These are phyloP conservation scores for Pisolithus marmoratus DNA, from an alignment of 768 basidiomycete species.

Conservation along the genomic window DNA sequence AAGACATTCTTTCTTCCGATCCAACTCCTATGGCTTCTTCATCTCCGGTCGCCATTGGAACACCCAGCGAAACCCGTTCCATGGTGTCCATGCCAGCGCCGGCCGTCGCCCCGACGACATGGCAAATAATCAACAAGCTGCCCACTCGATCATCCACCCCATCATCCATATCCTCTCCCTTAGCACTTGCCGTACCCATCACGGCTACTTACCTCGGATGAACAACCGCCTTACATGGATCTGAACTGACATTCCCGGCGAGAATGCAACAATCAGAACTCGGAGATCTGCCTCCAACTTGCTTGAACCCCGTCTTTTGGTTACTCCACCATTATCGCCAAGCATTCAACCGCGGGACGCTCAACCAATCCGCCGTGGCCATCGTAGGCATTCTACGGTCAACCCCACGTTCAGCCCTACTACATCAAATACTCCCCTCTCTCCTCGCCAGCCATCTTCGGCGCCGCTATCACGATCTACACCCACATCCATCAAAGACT, in stretches of 20 bases:
- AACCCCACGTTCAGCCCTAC: slow-evolving; percentile 59
- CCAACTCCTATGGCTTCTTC: slow-evolving; percentile 66
- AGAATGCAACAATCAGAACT: slow-evolving; percentile 45
- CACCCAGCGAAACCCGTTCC: slow-evolving; percentile 19
- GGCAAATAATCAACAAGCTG: slow-evolving; percentile 38
- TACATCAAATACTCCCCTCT: slow-evolving; percentile 52
- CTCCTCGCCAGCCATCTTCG: slow-evolving; percentile 78
- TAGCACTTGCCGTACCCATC: slow-evolving; percentile 81
- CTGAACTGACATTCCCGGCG: slow-evolving; percentile 47
- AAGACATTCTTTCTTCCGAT: slow-evolving; percentile 39
- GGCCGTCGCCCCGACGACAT: slow-evolving; percentile 41
- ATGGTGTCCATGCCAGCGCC: slow-evolving; percentile 30
- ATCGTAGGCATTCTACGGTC: slow-evolving; percentile 69
- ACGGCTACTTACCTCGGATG: slow-evolving; percentile 63
- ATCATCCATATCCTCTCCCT: slow-evolving; percentile 82
- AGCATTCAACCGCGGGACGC: slow-evolving; percentile 51
- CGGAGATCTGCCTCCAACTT: slow-evolving; percentile 64
- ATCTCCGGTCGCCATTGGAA: slow-evolving; percentile 30
- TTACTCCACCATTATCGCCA: slow-evolving; percentile 72
- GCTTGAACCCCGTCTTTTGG: slow-evolving; percentile 55
- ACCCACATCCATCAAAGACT: slow-evolving; percentile 95
- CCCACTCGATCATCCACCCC: slow-evolving; percentile 83
- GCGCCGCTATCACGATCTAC: slow-evolving; percentile 74
- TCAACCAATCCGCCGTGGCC: slow-evolving; percentile 42
- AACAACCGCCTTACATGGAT: slow-evolving; percentile 58